phyloP scores from a whole-genome alignment of 345 rosid genomes.

The Lumnitzera racemosa region DNA sequence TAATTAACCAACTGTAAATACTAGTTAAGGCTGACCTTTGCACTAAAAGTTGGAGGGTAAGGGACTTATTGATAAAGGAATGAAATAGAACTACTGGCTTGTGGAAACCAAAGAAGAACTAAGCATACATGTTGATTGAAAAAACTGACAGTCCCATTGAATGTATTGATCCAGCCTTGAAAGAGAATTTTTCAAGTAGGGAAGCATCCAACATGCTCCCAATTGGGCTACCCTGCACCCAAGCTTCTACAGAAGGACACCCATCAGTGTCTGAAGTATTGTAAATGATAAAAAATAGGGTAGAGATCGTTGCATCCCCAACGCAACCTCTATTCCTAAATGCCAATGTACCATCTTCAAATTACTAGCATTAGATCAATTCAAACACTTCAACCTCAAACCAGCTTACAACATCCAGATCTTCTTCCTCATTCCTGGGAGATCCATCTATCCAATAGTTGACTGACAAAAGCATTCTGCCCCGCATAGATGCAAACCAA shows the following conservation, averaged over 20 bases:
- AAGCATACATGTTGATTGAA: no score
- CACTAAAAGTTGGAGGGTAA: no score
- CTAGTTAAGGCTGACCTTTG: no score
- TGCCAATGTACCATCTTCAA: background rate
- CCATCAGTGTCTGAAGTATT: slow-evolving; percentile 13
- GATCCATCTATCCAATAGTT: background rate
- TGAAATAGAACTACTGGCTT: no score
- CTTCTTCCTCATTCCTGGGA: background rate
- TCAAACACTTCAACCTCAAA: background rate
- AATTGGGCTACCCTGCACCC: slow-evolving; percentile 14
- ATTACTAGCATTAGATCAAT: slow-evolving; percentile 1
- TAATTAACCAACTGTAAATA: no score
- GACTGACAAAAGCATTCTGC: no score
- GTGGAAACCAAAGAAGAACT: no score
- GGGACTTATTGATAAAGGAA: no score
- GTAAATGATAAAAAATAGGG: slow-evolving; percentile 5
- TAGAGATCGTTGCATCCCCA: slow-evolving; percentile 4
- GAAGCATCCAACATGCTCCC: slow-evolving; percentile 10
- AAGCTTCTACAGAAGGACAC: slow-evolving; percentile 12
- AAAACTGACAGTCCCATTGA: background rate
- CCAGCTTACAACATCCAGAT: slow-evolving; percentile 2
- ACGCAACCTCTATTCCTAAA: slow-evolving; percentile 15
- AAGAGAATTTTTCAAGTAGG: background rate
- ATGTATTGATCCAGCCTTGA: slow-evolving; percentile 8
- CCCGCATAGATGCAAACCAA: no score